These are phyloP conservation scores for Purpureocillium lavendulum DNA, from an alignment of 2,329 filamentous ascomycete genomes.

Conservation along the genomic window DNA sequence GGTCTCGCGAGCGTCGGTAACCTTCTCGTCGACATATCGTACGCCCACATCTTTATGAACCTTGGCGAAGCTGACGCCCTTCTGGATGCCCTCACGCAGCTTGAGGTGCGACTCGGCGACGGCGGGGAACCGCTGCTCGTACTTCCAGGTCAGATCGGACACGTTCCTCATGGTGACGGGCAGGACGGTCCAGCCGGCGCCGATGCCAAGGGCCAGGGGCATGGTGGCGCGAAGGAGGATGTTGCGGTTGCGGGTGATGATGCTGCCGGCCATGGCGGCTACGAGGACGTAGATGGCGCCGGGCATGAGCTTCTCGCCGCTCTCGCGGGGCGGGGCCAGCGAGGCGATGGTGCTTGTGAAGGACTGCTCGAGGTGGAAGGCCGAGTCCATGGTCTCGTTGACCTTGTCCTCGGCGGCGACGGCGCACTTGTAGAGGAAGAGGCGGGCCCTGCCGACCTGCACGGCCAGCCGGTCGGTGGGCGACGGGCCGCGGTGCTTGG, in stretches of 20 bases:
- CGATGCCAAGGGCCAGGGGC: constrained; percentile 72
- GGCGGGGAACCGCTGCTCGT: constrained; percentile 81
- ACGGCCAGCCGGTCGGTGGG: constrained; percentile 83
- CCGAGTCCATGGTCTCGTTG: constrained; percentile 72
- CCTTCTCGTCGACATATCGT: constrained; percentile 71
- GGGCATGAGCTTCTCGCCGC: constrained; percentile 81
- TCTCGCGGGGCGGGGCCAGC: constrained; percentile 76
- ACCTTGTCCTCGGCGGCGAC: constrained; percentile 70
- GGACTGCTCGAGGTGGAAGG: constrained; percentile 77
- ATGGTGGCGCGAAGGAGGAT: constrained; percentile 69
- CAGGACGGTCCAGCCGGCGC: constrained; percentile 75
- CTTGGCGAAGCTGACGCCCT: constrained; percentile 65
- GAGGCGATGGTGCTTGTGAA: constrained; percentile 86
- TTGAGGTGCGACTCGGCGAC: constrained; percentile 74
- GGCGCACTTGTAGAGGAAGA: constrained; percentile 72
- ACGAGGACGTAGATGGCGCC: constrained; percentile 89
- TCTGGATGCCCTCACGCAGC: constrained; percentile 59
- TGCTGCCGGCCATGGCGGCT: constrained; percentile 88
- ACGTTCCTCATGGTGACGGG: constrained; percentile 89
- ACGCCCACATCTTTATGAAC: constrained; percentile 64
- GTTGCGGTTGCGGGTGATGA: constrained; percentile 80
- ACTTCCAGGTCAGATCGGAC: constrained; percentile 78
- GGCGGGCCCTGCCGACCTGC: constrained; percentile 70
- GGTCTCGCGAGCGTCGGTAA: constrained; percentile 64
- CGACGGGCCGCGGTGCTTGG: constrained; percentile 48